These are phyloP conservation scores for Trichoderma koningiopsis DNA, from an alignment of 2,329 filamentous ascomycete genomes.

Conservation along the genomic window DNA sequence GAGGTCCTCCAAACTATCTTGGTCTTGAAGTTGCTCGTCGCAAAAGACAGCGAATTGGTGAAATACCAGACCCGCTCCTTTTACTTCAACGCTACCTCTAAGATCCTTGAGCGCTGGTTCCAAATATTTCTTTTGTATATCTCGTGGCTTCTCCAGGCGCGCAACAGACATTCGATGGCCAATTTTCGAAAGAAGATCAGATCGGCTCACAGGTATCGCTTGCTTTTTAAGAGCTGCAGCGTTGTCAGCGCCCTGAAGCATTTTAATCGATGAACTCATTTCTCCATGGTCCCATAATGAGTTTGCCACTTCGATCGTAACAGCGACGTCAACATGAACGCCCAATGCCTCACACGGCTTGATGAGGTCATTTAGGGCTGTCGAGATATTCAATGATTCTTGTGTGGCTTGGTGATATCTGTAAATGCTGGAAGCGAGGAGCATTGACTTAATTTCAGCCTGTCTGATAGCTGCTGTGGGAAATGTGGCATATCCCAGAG, in stretches of 20 bases:
- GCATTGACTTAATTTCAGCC: slow-evolving; percentile 74
- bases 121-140: slow-evolving; percentile 85
- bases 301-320: slow-evolving; percentile 81
- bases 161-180: slow-evolving; percentile 89
- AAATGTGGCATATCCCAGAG: slow-evolving; percentile 64
- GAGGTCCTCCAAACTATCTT: slow-evolving; percentile 82
- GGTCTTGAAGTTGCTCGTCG: slow-evolving; percentile 87
- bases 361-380: slow-evolving; percentile 79
- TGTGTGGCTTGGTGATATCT: slow-evolving; percentile 80
- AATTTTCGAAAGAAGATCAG: slow-evolving; percentile 82
- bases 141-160: slow-evolving; percentile 84
- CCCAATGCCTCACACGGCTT: slow-evolving; percentile 68
- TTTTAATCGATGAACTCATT: slow-evolving; percentile 81
- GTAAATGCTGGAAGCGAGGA: slow-evolving; percentile 74
- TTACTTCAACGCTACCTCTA: slow-evolving; percentile 65
- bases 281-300: slow-evolving; percentile 95
- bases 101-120: slow-evolving; percentile 82
- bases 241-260: slow-evolving; percentile 73
- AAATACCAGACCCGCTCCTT: slow-evolving; percentile 83
- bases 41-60: slow-evolving; percentile 96
- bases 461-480: slow-evolving; percentile 65
- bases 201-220: slow-evolving; percentile 69
- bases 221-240: slow-evolving; percentile 66
- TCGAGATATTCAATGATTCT: slow-evolving; percentile 83
- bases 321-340: slow-evolving; percentile 73